Evolutionary conservation across 1,284 basidiomycete genomes (phyloP), one percentile per base, ranked within the genome.

Genomic region (Kalmanozyma brasiliensis): DNA sequence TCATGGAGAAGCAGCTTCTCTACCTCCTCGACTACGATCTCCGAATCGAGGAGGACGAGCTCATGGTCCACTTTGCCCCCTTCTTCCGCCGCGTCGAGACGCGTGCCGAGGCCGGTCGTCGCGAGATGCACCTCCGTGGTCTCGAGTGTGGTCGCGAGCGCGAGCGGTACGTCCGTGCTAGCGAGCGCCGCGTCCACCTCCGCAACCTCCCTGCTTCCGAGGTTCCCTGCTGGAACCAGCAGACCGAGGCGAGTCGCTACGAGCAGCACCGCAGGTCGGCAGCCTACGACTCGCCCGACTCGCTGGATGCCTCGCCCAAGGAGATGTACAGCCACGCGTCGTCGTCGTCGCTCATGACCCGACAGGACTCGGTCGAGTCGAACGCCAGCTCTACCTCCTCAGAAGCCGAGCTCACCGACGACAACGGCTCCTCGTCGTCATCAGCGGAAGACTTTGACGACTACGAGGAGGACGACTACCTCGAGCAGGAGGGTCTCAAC

Each of bases 1-100:
- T 94, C 72, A 97, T 97, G 94, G 94, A 98, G 86, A 91, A 90
- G 84, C 93, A 98, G 56, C 73, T 82, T 11, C 74, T 82, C 51
- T 80, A 78, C 67, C 69, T 82, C 16, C 79, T 82, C 52, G 80
- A 82, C 68, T 82, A 82, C 71, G 80, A 82, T 46, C 74, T 82
- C 23, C 74, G 80, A 23, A 75, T 82, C 51, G 79, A 82, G 51
- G 80, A 82, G 66, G 74, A 81, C 14, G 80, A 82, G 68, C 66
- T 82, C 33, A 67, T 76, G 55, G 70, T 66, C 32, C 80, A 82
- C 74, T 82, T 82, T 49, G 58, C 56, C 23, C 80, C 79, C 45
- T 82, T 82, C 66, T 77, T 82, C 74, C 76, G 78, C 26, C 76
- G 74, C 14, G 66, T 71, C 44, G 79, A 80, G 63, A 76, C 74